Percentiles rank a stretch among this genome's conserved stretches.
phyloP scores from a whole-genome alignment of 352 stramenopile species.

The Globisporangium abappressorium region DNA sequence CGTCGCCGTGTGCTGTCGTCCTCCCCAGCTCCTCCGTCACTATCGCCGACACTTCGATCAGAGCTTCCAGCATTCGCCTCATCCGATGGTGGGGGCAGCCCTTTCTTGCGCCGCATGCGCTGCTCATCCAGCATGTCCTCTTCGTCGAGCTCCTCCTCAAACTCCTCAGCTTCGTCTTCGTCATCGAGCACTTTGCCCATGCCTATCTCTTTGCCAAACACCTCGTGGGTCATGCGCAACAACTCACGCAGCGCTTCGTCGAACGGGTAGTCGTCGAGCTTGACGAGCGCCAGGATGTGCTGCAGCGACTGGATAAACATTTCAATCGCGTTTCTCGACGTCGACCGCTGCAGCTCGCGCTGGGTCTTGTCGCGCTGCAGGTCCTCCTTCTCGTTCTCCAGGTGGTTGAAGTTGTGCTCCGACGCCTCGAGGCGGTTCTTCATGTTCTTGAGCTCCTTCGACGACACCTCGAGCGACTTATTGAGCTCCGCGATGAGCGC shows the following conservation, averaged over 20 bases:
- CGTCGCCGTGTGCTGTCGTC: conserved; percentile 7
- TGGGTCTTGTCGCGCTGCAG: conserved; percentile 58
- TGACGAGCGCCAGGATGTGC: conserved; percentile 68
- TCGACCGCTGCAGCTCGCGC: conserved; percentile 49
- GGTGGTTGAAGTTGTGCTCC: conserved; percentile 32
- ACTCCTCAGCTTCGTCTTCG: conserved; percentile 58
- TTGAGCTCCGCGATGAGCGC: conserved; percentile 54
- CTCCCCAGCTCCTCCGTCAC: conserved; percentile 9
- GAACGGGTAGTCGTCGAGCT: conserved; percentile 70
- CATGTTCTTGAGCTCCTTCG: conserved; percentile 45
- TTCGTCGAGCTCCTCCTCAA: conserved; percentile 60
- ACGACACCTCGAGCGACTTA: conserved; percentile 46
- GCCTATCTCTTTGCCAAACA: conserved; percentile 51
- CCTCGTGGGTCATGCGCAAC: conserved; percentile 55
- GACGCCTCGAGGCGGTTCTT: conserved; percentile 38
- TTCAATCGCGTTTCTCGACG: conserved; percentile 47
- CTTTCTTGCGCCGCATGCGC: conserved; percentile 17
- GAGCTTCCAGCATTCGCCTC: not conserved
- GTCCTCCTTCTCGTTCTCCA: conserved; percentile 57
- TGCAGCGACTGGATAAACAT: conserved; percentile 59
- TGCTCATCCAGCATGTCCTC: conserved; percentile 42
- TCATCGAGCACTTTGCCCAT: conserved; percentile 50
- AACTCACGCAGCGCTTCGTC: conserved; percentile 76
- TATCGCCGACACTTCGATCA: not conserved
- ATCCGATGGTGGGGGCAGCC: conserved; percentile 9